Conservation (phyloP, 1,284 basidiomycete genomes). For the Cutaneotrichosporon arboriforme region DNA sequence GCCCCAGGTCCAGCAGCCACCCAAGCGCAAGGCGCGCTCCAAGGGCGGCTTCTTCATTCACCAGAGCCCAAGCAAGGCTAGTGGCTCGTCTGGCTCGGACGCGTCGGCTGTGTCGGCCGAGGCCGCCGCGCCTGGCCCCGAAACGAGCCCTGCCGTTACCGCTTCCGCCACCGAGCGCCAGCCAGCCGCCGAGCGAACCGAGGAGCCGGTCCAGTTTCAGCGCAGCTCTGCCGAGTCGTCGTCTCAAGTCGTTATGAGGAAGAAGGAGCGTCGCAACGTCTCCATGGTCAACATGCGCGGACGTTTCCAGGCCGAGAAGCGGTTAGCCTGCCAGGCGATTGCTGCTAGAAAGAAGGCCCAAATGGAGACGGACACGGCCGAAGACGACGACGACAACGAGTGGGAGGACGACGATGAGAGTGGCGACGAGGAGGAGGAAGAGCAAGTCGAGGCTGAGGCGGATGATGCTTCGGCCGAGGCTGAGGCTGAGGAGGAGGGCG, state of each 20-base stretch:
- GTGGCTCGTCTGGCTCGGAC: neutral
- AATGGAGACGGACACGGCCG: constrained; percentile 12
- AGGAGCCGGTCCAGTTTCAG: neutral
- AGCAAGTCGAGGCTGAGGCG: constrained; percentile 30
- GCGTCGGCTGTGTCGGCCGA: neutral
- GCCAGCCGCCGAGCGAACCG: neutral
- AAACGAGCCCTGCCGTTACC: neutral
- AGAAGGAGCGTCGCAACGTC: constrained; percentile 27
- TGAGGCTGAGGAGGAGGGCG: constrained; percentile 75
- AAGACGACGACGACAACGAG: constrained; percentile 8
- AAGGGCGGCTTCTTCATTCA: constrained; percentile 4
- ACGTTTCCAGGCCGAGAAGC: constrained; percentile 37
- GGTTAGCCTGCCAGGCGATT: constrained; percentile 32
- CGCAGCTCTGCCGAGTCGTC: constrained; percentile 29
- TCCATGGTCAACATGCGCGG: constrained; percentile 43
- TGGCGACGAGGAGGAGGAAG: constrained; percentile 9
- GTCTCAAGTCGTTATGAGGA: constrained; percentile 17
- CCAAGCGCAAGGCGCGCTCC: neutral
- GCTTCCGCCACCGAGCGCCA: neutral
- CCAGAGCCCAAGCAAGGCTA: constrained; percentile 1
- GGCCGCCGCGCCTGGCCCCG: neutral
- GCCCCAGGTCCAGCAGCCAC: neutral
- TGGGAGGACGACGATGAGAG: constrained; percentile 11
- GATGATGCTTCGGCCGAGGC: constrained; percentile 74
- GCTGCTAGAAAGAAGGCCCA: constrained; percentile 17